Evolutionary conservation across 305 asterid genomes (phyloP), one percentile per base, ranked within the genome.

Genomic region (Solanum hybrid): DNA sequence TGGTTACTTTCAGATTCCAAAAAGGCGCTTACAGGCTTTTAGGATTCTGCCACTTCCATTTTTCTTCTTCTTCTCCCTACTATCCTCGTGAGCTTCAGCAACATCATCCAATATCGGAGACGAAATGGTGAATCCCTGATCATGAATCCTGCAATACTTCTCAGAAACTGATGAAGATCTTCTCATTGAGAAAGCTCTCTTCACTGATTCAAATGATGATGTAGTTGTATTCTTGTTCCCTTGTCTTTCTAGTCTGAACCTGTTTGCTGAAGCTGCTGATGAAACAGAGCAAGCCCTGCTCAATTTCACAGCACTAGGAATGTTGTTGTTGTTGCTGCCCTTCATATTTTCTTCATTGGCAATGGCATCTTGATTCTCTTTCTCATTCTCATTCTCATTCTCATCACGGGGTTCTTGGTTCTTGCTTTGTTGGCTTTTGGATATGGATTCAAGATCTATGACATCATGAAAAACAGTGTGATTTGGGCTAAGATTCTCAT

Each of bases 101-200:
- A 87, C 90, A 87, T 88, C 92, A 32, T 92, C 91, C 11, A 85
- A 7, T 29, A 31, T 27, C 5, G 89, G 84, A 69, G 90, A 86
- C 4, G 93, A 88, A 56, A 92, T 81, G n/a, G 89, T 87, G 6
- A 78, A 92, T 69, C 84, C 60, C 81, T 94, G 95, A 87, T 92
- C 93, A 85, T 91, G 91, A 77, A 94, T 93, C 95, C 93, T 92
- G 88, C 92, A 90, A 89, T 94, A 93, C 89, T 91, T 91, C 82
- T 93, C 95, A 2, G 93, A 90, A 77, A 92, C 91, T 32, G 95
- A 94, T 9, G 95, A 88, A 84, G 94, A 92, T 94, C 95, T 94
- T 88, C 93, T 87, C 85, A 89, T 75, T 6, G 96, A 92, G 78
- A 93, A 89, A 13, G 88, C 93, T 88, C 89, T 91, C 36, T 90